Conservation (phyloP, 805 yeast genomes). For the Barnettozyma sucrosica region DNA sequence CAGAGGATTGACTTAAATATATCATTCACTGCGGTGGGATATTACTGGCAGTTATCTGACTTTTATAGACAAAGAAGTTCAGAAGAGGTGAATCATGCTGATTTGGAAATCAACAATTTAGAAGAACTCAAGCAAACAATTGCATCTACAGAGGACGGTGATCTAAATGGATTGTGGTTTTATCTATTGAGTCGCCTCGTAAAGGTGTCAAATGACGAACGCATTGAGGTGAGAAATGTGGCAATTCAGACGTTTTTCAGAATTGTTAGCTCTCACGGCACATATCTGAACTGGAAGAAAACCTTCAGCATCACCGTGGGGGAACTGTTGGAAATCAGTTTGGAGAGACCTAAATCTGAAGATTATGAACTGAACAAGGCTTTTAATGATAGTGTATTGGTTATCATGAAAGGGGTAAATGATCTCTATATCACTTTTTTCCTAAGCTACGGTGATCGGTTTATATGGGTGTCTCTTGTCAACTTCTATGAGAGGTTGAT, state of each 20-base stretch:
- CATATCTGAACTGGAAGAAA: slow-evolving; percentile 58
- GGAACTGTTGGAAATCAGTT: slow-evolving; percentile 34
- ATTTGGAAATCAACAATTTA: slow-evolving; percentile 14
- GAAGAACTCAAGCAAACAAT: slow-evolving; percentile 27
- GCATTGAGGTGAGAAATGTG: slow-evolving; percentile 84
- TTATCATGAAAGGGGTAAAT: slow-evolving; percentile 61
- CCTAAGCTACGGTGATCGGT: slow-evolving; percentile 26
- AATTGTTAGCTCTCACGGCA: slow-evolving; percentile 68
- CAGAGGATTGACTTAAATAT: slow-evolving; percentile 76
- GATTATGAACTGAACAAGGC: slow-evolving; percentile 31
- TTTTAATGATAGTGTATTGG: slow-evolving; percentile 56
- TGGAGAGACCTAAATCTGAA: slow-evolving; percentile 12
- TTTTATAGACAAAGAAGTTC: slow-evolving; percentile 36
- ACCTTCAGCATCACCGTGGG: slow-evolving; percentile 59
- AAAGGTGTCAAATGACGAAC: slow-evolving; percentile 52
- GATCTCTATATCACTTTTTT: slow-evolving; percentile 54
- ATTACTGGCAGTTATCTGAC: slow-evolving; percentile 90
- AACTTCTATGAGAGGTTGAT: slow-evolving; percentile 41
- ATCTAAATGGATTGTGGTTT: slow-evolving; percentile 48
- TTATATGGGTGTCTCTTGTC: slow-evolving; percentile 55
- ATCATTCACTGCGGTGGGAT: slow-evolving; percentile 85
- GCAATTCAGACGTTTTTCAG: slow-evolving; percentile 85
- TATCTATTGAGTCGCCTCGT: slow-evolving; percentile 59
- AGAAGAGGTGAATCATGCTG: background rate
- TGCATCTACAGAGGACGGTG: slow-evolving; percentile 17